Conservation (phyloP, 1,139 yeast species). For the Scheffersomyces lignicola region DNA sequence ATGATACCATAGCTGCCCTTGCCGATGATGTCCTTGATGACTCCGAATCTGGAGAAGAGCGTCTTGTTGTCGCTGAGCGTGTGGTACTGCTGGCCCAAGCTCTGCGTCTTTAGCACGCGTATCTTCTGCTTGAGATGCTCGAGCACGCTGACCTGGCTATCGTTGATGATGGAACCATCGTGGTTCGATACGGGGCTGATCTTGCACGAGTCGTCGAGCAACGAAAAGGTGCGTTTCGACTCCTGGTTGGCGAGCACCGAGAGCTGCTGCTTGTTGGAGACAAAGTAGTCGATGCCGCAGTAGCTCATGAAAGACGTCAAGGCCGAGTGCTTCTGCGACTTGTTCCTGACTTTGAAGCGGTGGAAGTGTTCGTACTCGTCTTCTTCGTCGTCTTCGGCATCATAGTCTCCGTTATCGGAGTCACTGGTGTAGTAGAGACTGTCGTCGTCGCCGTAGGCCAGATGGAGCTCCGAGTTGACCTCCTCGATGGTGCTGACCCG, state of each 20-base stretch:
- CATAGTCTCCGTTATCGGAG: constrained; percentile 18
- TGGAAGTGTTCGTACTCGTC: constrained; percentile 26
- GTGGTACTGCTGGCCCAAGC: constrained; percentile 16
- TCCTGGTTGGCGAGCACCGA: constrained; percentile 33
- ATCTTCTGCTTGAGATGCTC: constrained; percentile 48
- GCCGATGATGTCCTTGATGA: constrained; percentile 78
- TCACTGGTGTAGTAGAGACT: constrained; percentile 11
- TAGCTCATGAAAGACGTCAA: constrained; percentile 34
- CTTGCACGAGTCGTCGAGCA: constrained; percentile 23
- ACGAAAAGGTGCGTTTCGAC: constrained; percentile 25
- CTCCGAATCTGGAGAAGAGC: constrained; percentile 65
- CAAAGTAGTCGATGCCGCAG: constrained; percentile 24
- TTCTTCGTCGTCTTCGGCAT: constrained; percentile 21
- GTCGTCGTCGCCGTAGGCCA: constrained; percentile 21
- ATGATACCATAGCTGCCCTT: constrained; percentile 87
- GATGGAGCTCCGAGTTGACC: constrained; percentile 12
- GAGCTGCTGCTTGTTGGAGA: constrained; percentile 17
- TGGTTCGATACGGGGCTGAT: constrained; percentile 23
- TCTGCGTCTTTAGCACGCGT: constrained; percentile 11
- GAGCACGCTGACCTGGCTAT: constrained; percentile 52
- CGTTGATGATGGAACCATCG: constrained; percentile 54
- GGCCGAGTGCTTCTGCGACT: constrained; percentile 15
- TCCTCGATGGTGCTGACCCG: constrained; percentile 25
- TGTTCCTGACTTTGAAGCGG: constrained; percentile 21
- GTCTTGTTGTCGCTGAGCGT: constrained; percentile 25